Evolutionary conservation across 1,284 basidiomycete genomes (phyloP).

Genomic region (Moniliella sp.): DNA sequence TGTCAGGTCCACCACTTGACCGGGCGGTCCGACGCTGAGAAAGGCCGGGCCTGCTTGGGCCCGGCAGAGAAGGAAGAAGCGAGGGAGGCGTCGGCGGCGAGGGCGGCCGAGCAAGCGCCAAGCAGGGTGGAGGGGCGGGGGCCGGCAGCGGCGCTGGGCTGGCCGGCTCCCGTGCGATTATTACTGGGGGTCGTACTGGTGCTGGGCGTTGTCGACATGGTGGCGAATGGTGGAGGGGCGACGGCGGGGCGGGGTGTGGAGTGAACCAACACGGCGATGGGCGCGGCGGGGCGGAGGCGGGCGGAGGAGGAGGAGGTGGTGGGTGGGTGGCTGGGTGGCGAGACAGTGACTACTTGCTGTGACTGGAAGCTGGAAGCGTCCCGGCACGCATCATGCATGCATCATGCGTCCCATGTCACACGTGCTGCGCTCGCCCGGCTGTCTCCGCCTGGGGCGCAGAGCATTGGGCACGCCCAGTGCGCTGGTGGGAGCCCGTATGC

Average conservation of each 20-base stretch:
- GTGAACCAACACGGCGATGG: constrained; percentile 12
- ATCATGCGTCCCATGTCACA: too few species aligned
- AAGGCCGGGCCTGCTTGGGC: constrained; percentile 3
- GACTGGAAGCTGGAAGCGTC: too few species aligned
- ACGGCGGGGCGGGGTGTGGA: too few species aligned
- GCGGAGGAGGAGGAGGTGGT: neutral
- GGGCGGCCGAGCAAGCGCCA: constrained; percentile 1
- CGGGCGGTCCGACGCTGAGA: constrained; percentile 15
- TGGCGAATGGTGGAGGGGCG: too few species aligned
- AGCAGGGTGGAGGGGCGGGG: neutral
- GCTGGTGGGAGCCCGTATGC: too few species aligned
- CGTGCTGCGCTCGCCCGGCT: too few species aligned
- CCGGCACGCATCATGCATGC: too few species aligned
- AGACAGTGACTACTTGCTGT: too few species aligned
- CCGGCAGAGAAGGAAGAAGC: too few species aligned
- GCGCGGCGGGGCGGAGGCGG: neutral
- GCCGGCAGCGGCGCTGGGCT: constrained; percentile 1
- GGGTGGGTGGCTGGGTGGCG: neutral
- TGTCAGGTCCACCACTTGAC: constrained; percentile 18
- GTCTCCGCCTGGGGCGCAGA: too few species aligned
- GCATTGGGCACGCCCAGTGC: too few species aligned
- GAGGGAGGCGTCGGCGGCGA: neutral
- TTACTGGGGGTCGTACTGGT: constrained; percentile 8
- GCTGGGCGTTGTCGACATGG: constrained; percentile 10
- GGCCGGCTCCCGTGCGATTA: constrained; percentile 10